phyloP scores from a whole-genome alignment of 257 asterid genomes.

The Misopates orontium region DNA sequence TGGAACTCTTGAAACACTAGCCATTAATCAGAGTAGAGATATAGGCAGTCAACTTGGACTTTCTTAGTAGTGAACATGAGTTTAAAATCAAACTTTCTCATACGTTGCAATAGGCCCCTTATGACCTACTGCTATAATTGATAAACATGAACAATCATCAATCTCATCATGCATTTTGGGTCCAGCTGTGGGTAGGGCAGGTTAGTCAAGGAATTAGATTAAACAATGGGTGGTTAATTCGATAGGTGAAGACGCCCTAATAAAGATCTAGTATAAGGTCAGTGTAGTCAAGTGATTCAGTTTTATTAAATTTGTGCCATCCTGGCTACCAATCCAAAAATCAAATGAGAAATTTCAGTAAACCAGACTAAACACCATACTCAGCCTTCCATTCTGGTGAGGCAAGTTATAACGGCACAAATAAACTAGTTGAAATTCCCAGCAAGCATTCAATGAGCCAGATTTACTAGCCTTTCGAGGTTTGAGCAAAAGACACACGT shows the following conservation, averaged over 20 bases:
- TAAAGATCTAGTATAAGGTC: slow-evolving; percentile 10
- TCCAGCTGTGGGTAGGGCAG: slow-evolving; percentile 2
- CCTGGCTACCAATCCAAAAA: not conserved
- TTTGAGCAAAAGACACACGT: not conserved
- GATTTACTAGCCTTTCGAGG: not conserved
- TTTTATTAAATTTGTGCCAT: slow-evolving; percentile 3
- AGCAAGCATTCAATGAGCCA: slow-evolving; percentile 13
- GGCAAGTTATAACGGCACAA: not conserved
- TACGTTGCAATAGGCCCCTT: too few species aligned
- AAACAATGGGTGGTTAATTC: not conserved
- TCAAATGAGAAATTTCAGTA: not conserved
- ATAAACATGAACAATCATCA: not conserved
- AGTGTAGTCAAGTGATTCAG: slow-evolving; percentile 9
- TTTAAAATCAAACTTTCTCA: too few species aligned
- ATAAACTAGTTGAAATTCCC: not conserved
- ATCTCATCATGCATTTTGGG: not conserved
- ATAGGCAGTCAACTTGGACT: slow-evolving; percentile 1
- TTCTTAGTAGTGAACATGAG: too few species aligned
- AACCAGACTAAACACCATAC: not conserved
- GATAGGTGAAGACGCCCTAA: slow-evolving; percentile 12
- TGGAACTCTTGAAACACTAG: slow-evolving; percentile 7
- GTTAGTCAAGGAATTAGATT: slow-evolving; percentile 10
- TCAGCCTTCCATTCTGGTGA: slow-evolving; percentile 3
- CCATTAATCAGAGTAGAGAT: slow-evolving; percentile 23
- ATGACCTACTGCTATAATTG: too few species aligned